Percentiles rank a stretch among this genome's conserved stretches.
Conservation (phyloP, 768 basidiomycete genomes). For the Termitomyces sp. region DNA sequence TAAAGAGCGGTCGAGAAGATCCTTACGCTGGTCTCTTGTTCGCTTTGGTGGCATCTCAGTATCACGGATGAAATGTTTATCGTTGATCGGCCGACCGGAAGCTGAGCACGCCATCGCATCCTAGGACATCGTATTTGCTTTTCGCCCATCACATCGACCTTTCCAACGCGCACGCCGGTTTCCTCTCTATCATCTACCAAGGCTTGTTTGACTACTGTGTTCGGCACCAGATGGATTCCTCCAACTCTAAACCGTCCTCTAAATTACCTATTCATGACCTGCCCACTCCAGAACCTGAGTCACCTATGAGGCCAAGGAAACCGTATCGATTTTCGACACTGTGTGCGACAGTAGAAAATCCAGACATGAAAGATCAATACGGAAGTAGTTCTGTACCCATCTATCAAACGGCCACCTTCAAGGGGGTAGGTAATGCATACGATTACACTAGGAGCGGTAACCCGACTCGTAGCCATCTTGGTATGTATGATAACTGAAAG, state of each 20-base stretch:
- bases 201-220: slow-evolving; percentile 1
- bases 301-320: slow-evolving; percentile 59
- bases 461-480: slow-evolving; percentile 91
- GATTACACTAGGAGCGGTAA: slow-evolving; percentile 96
- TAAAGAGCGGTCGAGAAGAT: not conserved
- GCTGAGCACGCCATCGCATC: slow-evolving; percentile 23
- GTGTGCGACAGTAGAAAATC: slow-evolving; percentile 90
- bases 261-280: slow-evolving; percentile 44
- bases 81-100: slow-evolving; percentile 14
- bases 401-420: slow-evolving; percentile 98
- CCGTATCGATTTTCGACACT: slow-evolving; percentile 88
- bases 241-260: slow-evolving; percentile 28
- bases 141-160: slow-evolving; percentile 2
- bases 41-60: slow-evolving; percentile 40
- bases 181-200: slow-evolving; percentile 2
- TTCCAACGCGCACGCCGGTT: not conserved
- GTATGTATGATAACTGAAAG: slow-evolving; percentile 35
- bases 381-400: slow-evolving; percentile 94
- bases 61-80: not conserved
- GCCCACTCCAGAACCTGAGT: slow-evolving; percentile 80
- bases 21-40: slow-evolving; percentile 45
- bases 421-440: slow-evolving; percentile 84
- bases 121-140: not conserved
- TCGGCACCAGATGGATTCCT: slow-evolving; percentile 27
- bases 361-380: slow-evolving; percentile 90